Evolutionary conservation across 352 stramenopile species (phyloP).

Genomic region (Phytophthora kernoviae): DNA sequence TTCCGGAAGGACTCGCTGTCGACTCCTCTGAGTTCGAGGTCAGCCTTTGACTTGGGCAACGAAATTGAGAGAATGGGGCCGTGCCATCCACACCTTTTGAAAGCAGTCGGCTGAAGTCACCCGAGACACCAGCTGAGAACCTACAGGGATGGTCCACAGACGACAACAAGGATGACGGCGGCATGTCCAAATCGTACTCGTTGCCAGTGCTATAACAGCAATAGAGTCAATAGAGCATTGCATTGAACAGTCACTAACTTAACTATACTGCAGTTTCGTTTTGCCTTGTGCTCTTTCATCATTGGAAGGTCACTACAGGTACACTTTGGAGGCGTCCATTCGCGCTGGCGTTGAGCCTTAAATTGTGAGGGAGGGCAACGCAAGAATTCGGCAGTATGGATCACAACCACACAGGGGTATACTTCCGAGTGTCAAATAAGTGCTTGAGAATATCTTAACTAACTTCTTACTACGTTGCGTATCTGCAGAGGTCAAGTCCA

Average conservation of each 20-base stretch:
- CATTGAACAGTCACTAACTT: neutral
- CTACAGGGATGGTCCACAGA: slow-evolving; percentile 49
- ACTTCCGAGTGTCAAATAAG: neutral
- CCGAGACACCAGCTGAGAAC: slow-evolving; percentile 25
- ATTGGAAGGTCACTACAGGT: too few relatives aligned
- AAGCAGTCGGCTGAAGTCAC: slow-evolving; percentile 14
- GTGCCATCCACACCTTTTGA: slow-evolving; percentile 26
- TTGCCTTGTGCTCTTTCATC: slow-evolving; percentile 17
- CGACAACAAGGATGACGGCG: slow-evolving; percentile 23
- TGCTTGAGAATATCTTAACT: neutral
- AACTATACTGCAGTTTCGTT: slow-evolving; percentile 14
- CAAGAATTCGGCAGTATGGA: neutral
- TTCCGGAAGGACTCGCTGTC: slow-evolving; percentile 27
- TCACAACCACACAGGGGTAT: slow-evolving; percentile 15
- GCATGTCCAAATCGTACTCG: slow-evolving; percentile 58
- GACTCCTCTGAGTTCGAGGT: slow-evolving; percentile 28
- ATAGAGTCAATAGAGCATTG: too few relatives aligned
- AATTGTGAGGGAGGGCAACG: too few relatives aligned
- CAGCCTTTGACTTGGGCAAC: slow-evolving; percentile 26
- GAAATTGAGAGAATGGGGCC: slow-evolving; percentile 13
- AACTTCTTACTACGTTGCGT: slow-evolving; percentile 1
- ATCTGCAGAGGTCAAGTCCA: slow-evolving; percentile 14
- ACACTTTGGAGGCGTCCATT: slow-evolving; percentile 18
- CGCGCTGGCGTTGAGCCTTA: too few relatives aligned
- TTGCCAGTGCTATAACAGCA: slow-evolving; percentile 54